These are phyloP conservation scores for Polytrichum commune DNA, from an alignment of 225 moss, liverwort and hornwort species.

Conservation along the genomic window DNA sequence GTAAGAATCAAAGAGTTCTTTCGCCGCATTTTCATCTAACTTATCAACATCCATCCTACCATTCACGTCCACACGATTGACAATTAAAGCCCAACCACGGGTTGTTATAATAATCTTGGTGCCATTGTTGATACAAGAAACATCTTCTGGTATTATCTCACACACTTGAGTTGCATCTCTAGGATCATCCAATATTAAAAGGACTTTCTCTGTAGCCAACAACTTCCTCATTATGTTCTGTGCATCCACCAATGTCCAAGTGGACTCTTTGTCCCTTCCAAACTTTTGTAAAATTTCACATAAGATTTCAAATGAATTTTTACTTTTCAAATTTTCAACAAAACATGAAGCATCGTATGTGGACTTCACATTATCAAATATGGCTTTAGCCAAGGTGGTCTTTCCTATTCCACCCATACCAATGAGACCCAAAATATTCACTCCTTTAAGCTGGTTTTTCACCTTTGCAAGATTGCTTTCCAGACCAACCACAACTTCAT, in stretches of 20 bases:
- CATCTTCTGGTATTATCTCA: neutral
- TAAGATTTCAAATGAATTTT: neutral
- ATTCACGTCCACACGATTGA: neutral
- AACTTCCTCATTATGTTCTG: neutral
- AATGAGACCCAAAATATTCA: neutral
- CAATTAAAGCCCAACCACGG: neutral
- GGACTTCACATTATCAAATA: neutral
- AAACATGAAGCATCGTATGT: neutral
- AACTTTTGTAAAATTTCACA: neutral
- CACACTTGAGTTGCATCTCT: neutral
- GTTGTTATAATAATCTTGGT: neutral
- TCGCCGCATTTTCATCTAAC: neutral
- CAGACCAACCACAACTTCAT: neutral
- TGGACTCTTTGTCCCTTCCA: neutral
- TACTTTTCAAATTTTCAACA: neutral
- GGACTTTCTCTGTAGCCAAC: neutral
- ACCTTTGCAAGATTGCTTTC: neutral
- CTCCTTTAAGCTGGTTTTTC: neutral
- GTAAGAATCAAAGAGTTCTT: neutral
- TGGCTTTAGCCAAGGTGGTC: constrained; percentile 5
- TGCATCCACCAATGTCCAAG: neutral
- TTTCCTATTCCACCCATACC: constrained; percentile 14
- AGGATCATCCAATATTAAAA: neutral
- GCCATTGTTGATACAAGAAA: neutral
- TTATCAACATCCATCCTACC: neutral